phyloP scores from a whole-genome alignment of 805 yeast species.

The Kazachstania taianensis region DNA sequence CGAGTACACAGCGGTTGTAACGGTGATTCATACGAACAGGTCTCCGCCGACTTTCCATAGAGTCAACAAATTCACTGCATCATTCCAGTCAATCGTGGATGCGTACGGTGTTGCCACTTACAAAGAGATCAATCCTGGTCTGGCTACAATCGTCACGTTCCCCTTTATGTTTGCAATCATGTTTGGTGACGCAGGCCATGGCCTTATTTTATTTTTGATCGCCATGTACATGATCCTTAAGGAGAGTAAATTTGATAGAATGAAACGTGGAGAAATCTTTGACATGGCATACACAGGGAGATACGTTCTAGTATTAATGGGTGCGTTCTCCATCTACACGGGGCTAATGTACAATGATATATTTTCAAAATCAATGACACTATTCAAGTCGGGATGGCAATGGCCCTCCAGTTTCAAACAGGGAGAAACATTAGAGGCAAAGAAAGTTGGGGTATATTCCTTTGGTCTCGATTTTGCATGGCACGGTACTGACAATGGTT shows the following conservation, averaged over 20 bases:
- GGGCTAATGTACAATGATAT: slow-evolving; percentile 91
- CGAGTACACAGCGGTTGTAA: slow-evolving; percentile 45
- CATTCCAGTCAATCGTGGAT: slow-evolving; percentile 89
- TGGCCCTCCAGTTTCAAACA: slow-evolving; percentile 72
- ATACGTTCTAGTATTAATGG: slow-evolving; percentile 86
- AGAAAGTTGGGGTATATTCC: slow-evolving; percentile 56
- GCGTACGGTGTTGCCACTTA: slow-evolving; percentile 92
- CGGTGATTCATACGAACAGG: slow-evolving; percentile 60
- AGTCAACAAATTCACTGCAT: slow-evolving; percentile 88
- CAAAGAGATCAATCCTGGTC: slow-evolving; percentile 91
- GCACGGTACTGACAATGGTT: slow-evolving; percentile 94
- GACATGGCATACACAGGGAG: slow-evolving; percentile 96
- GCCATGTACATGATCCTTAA: slow-evolving; percentile 62
- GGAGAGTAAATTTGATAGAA: slow-evolving; percentile 57
- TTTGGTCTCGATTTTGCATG: slow-evolving; percentile 89
- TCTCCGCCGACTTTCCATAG: slow-evolving; percentile 92
- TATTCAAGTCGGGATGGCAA: slow-evolving; percentile 84
- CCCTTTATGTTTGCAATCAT: slow-evolving; percentile 98
- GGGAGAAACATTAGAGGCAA: slow-evolving; percentile 64
- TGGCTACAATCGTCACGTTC: slow-evolving; percentile 89
- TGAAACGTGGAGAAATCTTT: slow-evolving; percentile 82
- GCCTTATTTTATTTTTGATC: slow-evolving; percentile 67
- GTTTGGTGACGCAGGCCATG: slow-evolving; percentile 99
- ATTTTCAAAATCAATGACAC: slow-evolving; percentile 81
- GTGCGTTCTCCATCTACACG: slow-evolving; percentile 87